A percentile compares a stretch with the other conserved stretches of the same genome.
Conservation (phyloP, 148 eudicot genomes). For the Amaranthus palmeri region DNA sequence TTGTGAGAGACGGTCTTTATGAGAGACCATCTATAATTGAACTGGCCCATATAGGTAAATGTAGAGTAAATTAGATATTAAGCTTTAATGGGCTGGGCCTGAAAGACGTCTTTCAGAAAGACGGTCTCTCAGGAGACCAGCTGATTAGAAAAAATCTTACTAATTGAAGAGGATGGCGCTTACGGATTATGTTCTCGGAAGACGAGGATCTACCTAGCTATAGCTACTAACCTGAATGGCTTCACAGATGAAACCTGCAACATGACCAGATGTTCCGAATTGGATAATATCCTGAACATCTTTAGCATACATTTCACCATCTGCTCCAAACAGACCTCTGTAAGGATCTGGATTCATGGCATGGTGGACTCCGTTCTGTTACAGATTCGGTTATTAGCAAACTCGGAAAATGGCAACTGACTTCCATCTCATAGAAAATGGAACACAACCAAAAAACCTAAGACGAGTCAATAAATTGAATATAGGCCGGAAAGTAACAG, state of each 20-base stretch:
- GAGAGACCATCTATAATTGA: too few relatives aligned
- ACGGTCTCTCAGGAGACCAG: too few relatives aligned
- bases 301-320: conserved; percentile 76
- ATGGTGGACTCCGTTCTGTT: conserved; percentile 94
- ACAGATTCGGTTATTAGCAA: conserved; percentile 10
- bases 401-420: background rate
- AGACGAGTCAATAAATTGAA: background rate
- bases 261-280: conserved; percentile 80
- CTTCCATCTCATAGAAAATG: background rate
- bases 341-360: conserved; percentile 91
- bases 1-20: too few relatives aligned
- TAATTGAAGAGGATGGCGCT: too few relatives aligned
- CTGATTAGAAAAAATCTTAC: too few relatives aligned
- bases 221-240: conserved; percentile 62
- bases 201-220: background rate
- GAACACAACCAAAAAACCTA: background rate
- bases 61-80: too few relatives aligned
- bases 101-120: too few relatives aligned
- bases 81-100: too few relatives aligned
- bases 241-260: conserved; percentile 83
- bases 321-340: conserved; percentile 90
- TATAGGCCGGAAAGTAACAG: background rate
- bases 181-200: background rate
- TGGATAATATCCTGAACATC: conserved; percentile 80
- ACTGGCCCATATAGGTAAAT: too few relatives aligned